Evolutionary conservation across 2,329 filamentous ascomycete genomes (phyloP), one percentile per base, ranked within the genome.

Genomic region (Ceratocystis cubensis): DNA sequence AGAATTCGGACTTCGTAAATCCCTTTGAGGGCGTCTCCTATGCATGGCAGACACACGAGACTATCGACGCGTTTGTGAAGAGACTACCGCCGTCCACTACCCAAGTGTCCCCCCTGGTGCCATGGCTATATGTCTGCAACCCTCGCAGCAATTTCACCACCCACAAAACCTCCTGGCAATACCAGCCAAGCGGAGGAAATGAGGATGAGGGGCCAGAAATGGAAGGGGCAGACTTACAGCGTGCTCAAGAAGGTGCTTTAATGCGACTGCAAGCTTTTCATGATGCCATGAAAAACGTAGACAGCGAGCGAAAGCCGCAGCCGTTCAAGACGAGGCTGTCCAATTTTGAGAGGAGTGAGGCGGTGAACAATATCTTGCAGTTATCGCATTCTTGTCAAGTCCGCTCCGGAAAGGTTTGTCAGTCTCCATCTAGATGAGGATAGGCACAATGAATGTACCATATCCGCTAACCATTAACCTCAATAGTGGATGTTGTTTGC

Each of bases 101-200:
- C 0, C 74, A 78, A 1, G 73, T 75, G 2, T 75, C 74, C 0
- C 71, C 71, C 0, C 70, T 76, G 0, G 78, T 81, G 2, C 81
- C 81, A 0, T 94, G 89, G 88, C 89, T 96, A 61, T 91, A 82
- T 77, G 82, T 88, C 53, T 81, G 80, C 64, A 90, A 90, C 73
- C 87, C 87, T 0, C 81, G 81, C 71, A 78, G 77, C 68, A 46
- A 59, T 20, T 72, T 73, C 2, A 74, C 75, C 4, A 75, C 75
- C 17, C 69, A 72, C 57, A 77, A 74, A 67, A 69, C 67, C 6
- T 70, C 72, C 33, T 73, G 74, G 4, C 69, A 74, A 45, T 77
- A 74, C 65, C 76, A 78, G 67, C 67, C 68, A 15, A 74, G 78
- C 65, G 76, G 73, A 53, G 79, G 78, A 0, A 78, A 80, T 65